Evolutionary conservation across 441 rosid genomes (phyloP).

Genomic region (Syzygium malaccense): DNA sequence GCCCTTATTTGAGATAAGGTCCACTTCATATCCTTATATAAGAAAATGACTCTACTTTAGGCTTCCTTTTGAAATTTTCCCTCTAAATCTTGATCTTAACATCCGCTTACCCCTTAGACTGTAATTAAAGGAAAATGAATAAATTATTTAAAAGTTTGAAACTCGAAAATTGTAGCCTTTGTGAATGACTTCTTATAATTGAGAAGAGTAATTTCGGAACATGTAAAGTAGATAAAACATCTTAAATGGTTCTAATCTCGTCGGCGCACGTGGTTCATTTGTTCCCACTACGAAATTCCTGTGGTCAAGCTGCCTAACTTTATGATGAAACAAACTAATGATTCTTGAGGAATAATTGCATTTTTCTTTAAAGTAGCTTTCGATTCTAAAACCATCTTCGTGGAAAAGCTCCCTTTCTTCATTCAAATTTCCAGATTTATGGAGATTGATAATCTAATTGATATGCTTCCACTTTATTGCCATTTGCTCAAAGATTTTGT

Average conservation of each 20-base stretch:
- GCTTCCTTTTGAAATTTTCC: too few relatives aligned
- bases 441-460: too few relatives aligned
- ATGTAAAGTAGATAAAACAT: neutral
- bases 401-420: too few relatives aligned
- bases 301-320: neutral
- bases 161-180: neutral
- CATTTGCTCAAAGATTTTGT: too few relatives aligned
- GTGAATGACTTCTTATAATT: neutral
- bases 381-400: too few relatives aligned
- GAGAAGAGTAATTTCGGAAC: neutral
- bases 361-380: neutral
- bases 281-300: neutral
- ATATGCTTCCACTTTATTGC: too few relatives aligned
- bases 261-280: neutral
- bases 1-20: too few relatives aligned
- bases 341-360: neutral
- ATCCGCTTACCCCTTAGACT: neutral
- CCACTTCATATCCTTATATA: too few relatives aligned
- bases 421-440: too few relatives aligned
- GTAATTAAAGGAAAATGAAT: neutral
- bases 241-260: neutral
- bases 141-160: neutral
- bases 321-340: neutral
- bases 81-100: neutral
- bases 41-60: too few relatives aligned